Percentiles rank a stretch among this genome's conserved stretches.
phyloP scores from a whole-genome alignment of 2,329 filamentous ascomycete genomes.

The Fusarium pseudocircinatum region DNA sequence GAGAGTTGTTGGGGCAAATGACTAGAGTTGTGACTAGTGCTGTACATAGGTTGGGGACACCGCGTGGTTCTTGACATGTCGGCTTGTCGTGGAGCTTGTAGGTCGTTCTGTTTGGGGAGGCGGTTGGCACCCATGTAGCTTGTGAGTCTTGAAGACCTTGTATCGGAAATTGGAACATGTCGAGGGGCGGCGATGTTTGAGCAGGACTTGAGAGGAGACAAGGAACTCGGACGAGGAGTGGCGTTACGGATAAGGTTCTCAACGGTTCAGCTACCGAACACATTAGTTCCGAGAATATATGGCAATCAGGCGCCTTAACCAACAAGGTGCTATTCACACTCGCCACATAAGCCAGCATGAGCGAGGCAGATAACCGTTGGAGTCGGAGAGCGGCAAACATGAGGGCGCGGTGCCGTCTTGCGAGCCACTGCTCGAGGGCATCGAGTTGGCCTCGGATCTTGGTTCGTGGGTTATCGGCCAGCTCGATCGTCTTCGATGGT shows the following conservation, averaged over 20 bases:
- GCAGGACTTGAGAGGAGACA: neutral
- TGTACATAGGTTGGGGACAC: neutral
- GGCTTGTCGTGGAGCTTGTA: neutral
- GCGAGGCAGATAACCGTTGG: accelerated
- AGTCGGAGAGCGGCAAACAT: neutral
- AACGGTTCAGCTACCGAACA: neutral
- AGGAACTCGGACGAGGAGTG: neutral
- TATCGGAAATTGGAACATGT: neutral
- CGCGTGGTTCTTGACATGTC: neutral
- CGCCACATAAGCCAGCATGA: too few relatives aligned
- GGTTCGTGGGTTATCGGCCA: neutral
- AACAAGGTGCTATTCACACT: too few relatives aligned
- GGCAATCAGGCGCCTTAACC: accelerated
- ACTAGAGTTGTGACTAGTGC: slow-evolving; percentile 19
- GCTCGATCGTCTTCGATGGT: neutral
- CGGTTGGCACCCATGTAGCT: neutral
- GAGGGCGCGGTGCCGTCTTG: neutral
- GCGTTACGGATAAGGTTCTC: accelerated
- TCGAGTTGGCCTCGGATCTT: neutral
- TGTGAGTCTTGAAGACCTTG: neutral
- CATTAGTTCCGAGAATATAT: accelerated
- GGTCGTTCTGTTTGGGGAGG: neutral
- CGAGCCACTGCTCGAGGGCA: accelerated
- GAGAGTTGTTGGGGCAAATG: slow-evolving; percentile 17
- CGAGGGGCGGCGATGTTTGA: too few relatives aligned